Base-by-base conservation (phyloP, 495 filamentous ascomycete species). In the Talaromyces borbonicus region DNA sequence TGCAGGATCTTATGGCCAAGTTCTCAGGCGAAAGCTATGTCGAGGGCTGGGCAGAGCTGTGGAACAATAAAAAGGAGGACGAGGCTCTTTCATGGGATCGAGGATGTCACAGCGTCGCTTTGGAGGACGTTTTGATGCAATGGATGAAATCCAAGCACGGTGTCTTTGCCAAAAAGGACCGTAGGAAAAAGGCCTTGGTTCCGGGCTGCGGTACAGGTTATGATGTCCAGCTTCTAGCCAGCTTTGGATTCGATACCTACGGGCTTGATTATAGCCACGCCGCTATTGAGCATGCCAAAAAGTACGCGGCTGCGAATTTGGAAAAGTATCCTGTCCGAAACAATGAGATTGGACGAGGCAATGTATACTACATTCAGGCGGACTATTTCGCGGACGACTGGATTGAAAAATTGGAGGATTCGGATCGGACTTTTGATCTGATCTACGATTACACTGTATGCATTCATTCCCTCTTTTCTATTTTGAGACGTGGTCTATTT, bases 371-470 rank as follows among this genome's bases (percentile, higher is more conserved):
- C 63, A 49, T 88, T 5, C 46, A 61, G 12, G 85, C 80, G 6
- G 81, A 90, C 54, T 93, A 90, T 62, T 93, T 90, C 49, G 64
- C 66, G 41, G 69, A 81, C 51, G 74, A 68, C 9, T 88, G 82
- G 74, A 47, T 71, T 47, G 49, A 68, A 32, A 52, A 58, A 12
- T 50, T 66, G 24, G 62, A 69, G 15, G 57, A 71, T 3, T 50
- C 62, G n/a, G 62, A 63, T 12, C 68, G 71, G 48, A 68, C 60
- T 9, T 89, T 88, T 64, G 85, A 93, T 65, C 55, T 92, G 20
- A 78, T 90, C 30, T 92, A 87, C 66, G 87, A 92, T 60, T 89
- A 90, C 57, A 88, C 84, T 22, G 85, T 87, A 69, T 52, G 78
- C 57, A 32, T 22, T 32, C 57, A 31, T 29, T 29, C 15, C 20